Evolutionary conservation across 306 rosid genomes (phyloP).

Genomic region (Cicer yamashitae): DNA sequence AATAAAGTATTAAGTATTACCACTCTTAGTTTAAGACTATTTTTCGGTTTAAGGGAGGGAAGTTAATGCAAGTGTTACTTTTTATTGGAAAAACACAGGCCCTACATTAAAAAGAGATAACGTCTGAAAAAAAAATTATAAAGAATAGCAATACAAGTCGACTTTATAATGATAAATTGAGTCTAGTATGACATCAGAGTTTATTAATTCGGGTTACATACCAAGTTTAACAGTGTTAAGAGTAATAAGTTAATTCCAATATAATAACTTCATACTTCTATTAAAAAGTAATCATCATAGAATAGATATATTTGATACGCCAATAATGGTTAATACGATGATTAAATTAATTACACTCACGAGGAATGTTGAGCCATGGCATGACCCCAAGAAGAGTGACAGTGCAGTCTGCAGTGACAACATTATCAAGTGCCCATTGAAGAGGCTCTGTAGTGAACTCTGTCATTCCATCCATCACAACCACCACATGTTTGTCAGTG

Average conservation of each 20-base stretch:
- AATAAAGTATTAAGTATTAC: not conserved
- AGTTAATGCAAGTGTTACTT: not conserved
- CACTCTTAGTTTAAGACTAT: too few species aligned
- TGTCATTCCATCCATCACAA: conserved; percentile 67
- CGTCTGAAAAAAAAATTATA: too few species aligned
- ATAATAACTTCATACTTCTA: not conserved
- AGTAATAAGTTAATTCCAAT: too few species aligned
- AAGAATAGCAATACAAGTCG: too few species aligned
- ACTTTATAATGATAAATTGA: too few species aligned
- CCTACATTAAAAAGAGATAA: too few species aligned
- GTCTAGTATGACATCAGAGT: too few species aligned
- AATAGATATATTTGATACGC: not conserved
- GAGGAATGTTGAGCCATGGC: conserved; percentile 71
- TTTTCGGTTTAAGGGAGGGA: not conserved
- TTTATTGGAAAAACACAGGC: too few species aligned
- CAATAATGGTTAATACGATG: not conserved
- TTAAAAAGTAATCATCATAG: not conserved
- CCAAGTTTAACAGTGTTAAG: too few species aligned
- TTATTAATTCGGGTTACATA: too few species aligned
- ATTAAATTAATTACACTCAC: conserved; percentile 37
- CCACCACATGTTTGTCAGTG: conserved; percentile 47
- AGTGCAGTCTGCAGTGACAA: conserved; percentile 45
- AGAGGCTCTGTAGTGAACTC: conserved; percentile 59
- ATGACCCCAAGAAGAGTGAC: conserved; percentile 66
- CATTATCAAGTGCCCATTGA: conserved; percentile 59